Percentiles rank a stretch among this genome's conserved stretches.
Evolutionary conservation across 495 filamentous ascomycete species (phyloP).

Genomic region (Aspergillus nidulans): DNA sequence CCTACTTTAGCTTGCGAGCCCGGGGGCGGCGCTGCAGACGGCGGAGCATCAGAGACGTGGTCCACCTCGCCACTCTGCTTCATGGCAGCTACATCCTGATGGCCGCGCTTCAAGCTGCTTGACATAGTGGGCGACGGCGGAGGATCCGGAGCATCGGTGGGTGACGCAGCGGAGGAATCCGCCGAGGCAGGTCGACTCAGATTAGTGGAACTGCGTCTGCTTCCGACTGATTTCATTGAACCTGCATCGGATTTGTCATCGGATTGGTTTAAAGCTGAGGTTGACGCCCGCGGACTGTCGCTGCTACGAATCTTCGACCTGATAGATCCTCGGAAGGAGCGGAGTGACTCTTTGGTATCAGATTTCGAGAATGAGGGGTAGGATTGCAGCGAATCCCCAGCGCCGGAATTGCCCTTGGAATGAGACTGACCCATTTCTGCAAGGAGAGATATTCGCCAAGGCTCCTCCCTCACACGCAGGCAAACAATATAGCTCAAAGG

Average conservation of each 20-base stretch:
- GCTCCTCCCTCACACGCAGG: constrained; percentile 23
- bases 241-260: constrained; percentile 74
- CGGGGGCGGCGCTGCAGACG: constrained; percentile 42
- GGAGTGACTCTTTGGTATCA: constrained; percentile 90
- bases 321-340: constrained; percentile 72
- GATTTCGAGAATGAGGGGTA: constrained; percentile 91
- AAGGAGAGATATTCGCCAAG: constrained; percentile 38
- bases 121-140: constrained; percentile 89
- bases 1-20: constrained; percentile 49
- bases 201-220: constrained; percentile 42
- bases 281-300: constrained; percentile 74
- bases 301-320: constrained; percentile 69
- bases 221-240: constrained; percentile 64
- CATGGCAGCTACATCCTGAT: constrained; percentile 74
- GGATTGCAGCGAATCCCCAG: constrained; percentile 59
- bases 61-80: constrained; percentile 89
- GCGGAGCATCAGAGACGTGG: constrained; percentile 89
- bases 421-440: constrained; percentile 83
- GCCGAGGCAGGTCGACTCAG: constrained; percentile 35
- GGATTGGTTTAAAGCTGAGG: constrained; percentile 54
- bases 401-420: constrained; percentile 68
- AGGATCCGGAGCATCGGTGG: constrained; percentile 57
- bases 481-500: constrained; percentile 25
- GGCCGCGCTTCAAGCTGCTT: constrained; percentile 66
- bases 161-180: constrained; percentile 25